Base-by-base conservation (phyloP, 2,329 filamentous ascomycete genomes). In the Talaromyces sp. region DNA sequence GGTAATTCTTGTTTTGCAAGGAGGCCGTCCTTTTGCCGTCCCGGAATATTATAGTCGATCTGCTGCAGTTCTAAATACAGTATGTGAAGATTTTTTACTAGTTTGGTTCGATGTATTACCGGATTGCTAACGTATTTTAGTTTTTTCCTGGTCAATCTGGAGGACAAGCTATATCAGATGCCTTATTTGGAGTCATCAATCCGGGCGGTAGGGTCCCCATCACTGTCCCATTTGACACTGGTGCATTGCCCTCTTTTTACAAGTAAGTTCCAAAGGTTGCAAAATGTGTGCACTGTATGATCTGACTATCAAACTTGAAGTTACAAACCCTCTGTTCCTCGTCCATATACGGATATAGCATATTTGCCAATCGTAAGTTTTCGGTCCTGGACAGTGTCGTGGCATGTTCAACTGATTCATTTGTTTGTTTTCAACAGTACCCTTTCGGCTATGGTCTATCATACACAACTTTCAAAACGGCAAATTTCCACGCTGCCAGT, bases 1-100 rank as follows among this genome's bases (percentile, higher is more conserved):
- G 1, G 71, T 77, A 1, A 61, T 78, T 4, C 62, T 78, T 3
- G 63, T 77, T 4, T 64, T 78, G 1, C 67, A 77, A 52, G 76
- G 75, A 2, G 76, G 73, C 1, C 66, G 75, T 6, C 75, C 45
- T 10, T 53, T 53, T 27, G 51, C 51, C 7, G 19, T 45, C 17
- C 51, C 51, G 71, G 52, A 68, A 5, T 72, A 70, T 53, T 78
- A 78, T 49, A 60, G 58, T 14, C 58, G 67, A 42, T 70, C 73
- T 37, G 69, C 71, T 0, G 76, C 75, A 1, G 75, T 77, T 0
- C 39, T 78, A 5, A 70, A 65, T 49, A 63, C 73, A 0, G 75
- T 74, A 4, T 10, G 54, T 50, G 36, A 4, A 20, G 7, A 20
- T 2, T 4, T 19, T 16, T n/a, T 20, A 11, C 16, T 4, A 29